These are phyloP conservation scores for Priceomyces haplophilus DNA, from an alignment of 805 yeast species.

Conservation along the genomic window DNA sequence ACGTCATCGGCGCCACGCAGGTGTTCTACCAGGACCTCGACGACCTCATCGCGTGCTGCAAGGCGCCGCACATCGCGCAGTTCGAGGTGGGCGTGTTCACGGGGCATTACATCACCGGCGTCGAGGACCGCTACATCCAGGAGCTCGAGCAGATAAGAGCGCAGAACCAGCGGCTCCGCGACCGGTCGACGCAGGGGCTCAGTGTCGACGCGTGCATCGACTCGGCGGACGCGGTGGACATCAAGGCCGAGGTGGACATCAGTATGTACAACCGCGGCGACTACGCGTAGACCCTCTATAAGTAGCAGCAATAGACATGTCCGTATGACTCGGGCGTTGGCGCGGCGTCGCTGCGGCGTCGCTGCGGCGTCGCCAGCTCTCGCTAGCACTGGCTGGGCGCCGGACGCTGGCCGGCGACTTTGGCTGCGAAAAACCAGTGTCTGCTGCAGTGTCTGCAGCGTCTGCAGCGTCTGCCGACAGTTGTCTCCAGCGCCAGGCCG, in stretches of 20 bases:
- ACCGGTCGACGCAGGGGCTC: conserved; percentile 35
- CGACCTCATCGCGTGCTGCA: conserved; percentile 81
- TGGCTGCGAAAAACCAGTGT: no score
- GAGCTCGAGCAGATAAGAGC: conserved; percentile 84
- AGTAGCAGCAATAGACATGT: no score
- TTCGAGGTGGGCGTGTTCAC: conserved; percentile 98
- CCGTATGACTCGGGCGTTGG: no score
- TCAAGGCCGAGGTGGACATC: conserved; percentile 73
- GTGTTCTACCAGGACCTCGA: conserved; percentile 85
- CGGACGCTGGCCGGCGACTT: no score
- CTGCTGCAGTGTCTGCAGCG: no score
- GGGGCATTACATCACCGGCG: conserved; percentile 92
- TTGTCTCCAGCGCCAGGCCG: no score
- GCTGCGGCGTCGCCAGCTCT: no score
- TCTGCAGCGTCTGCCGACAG: no score
- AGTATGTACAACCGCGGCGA: conserved; percentile 59
- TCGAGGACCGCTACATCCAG: conserved; percentile 74
- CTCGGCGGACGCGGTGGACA: conserved; percentile 51
- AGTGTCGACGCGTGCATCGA: conserved; percentile 43
- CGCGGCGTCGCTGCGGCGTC: no score
- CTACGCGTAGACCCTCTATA: conserved; percentile 20
- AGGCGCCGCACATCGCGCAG: conserved; percentile 46
- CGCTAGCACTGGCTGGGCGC: no score
- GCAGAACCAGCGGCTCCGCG: conserved; percentile 56
- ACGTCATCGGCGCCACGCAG: conserved; percentile 81